Conservation (phyloP, 2,329 filamentous ascomycete genomes). For the Neonectria magnoliae region DNA sequence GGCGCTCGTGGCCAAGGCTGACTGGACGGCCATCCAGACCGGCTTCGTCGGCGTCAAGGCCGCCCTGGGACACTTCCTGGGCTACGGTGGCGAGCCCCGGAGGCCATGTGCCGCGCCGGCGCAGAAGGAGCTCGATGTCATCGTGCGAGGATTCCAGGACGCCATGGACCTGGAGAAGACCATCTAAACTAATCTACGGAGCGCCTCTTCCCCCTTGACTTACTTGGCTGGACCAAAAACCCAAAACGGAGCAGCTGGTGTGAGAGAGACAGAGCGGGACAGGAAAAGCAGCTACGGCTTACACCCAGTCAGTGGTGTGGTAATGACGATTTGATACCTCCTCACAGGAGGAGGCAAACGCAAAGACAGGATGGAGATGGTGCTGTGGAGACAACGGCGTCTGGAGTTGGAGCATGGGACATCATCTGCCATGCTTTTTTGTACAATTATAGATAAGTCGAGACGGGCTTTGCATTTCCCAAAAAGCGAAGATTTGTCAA, state of each 20-base stretch:
- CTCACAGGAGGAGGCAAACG: slow-evolving; percentile 1
- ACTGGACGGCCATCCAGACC: slow-evolving; percentile 60
- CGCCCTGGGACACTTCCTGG: slow-evolving; percentile 53
- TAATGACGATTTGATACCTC: slow-evolving; percentile 23
- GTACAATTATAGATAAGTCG: slow-evolving; percentile 22
- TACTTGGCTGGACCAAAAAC: background rate
- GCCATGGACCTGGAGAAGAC: slow-evolving; percentile 45
- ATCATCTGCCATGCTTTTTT: slow-evolving; percentile 27
- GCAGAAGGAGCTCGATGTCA: slow-evolving; percentile 46
- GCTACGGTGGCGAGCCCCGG: slow-evolving; percentile 52
- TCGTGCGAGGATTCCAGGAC: slow-evolving; percentile 50
- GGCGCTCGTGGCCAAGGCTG: slow-evolving; percentile 54
- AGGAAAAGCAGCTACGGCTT: slow-evolving; percentile 12
- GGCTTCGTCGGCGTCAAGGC: slow-evolving; percentile 61
- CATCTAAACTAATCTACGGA: slow-evolving; percentile 24
- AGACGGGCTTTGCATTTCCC: slow-evolving; percentile 3
- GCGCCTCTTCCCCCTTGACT: background rate
- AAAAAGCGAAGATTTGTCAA: slow-evolving; percentile 24
- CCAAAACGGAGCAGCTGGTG: slow-evolving; percentile 6
- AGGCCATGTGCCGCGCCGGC: slow-evolving; percentile 51
- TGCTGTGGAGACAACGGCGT: slow-evolving; percentile 10
- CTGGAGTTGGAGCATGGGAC: slow-evolving; percentile 6
- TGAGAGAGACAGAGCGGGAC: slow-evolving; percentile 2
- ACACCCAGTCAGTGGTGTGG: slow-evolving; percentile 33
- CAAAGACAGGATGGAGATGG: background rate